Percentiles rank a stretch among this genome's conserved stretches.
Conservation (phyloP, 768 basidiomycete genomes). For the Solioccasus polychromus region DNA sequence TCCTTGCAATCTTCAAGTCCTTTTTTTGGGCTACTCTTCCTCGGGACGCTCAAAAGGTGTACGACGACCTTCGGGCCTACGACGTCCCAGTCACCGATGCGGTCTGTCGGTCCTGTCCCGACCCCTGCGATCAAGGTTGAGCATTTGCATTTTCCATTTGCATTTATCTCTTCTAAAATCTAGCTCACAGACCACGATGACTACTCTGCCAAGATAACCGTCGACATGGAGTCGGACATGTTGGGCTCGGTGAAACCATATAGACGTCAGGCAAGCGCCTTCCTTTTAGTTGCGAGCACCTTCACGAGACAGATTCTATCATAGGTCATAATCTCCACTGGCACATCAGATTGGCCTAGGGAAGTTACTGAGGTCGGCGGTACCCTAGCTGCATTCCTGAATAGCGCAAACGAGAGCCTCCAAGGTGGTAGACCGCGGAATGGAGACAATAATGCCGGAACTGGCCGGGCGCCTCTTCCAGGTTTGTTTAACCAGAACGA, state of each 20-base stretch:
- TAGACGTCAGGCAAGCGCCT: slow-evolving; percentile 64
- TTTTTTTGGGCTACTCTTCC: slow-evolving; percentile 17
- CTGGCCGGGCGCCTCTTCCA: slow-evolving; percentile 21
- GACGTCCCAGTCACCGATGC: slow-evolving; percentile 63
- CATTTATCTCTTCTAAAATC: slow-evolving; percentile 26
- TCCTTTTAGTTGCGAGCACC: background rate
- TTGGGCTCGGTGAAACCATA: slow-evolving; percentile 86
- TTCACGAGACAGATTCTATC: slow-evolving; percentile 1
- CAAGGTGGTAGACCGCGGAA: slow-evolving; percentile 3
- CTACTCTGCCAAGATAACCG: slow-evolving; percentile 67
- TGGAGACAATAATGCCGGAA: slow-evolving; percentile 2
- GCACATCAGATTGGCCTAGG: slow-evolving; percentile 83
- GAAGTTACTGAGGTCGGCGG: slow-evolving; percentile 71
- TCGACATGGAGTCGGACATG: slow-evolving; percentile 80
- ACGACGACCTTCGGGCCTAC: slow-evolving; percentile 51
- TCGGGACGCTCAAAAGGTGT: slow-evolving; percentile 39
- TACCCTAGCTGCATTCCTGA: slow-evolving; percentile 66
- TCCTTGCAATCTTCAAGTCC: slow-evolving; percentile 24
- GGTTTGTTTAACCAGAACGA: slow-evolving; percentile 62
- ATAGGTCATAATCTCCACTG: slow-evolving; percentile 86
- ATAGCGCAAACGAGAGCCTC: slow-evolving; percentile 17
- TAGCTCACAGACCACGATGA: slow-evolving; percentile 60
- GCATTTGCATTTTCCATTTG: slow-evolving; percentile 22
- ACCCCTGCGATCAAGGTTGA: slow-evolving; percentile 75
- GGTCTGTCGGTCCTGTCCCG: slow-evolving; percentile 70